Base-by-base conservation (phyloP, 2,329 filamentous ascomycete species). In the Cladorrhinum sp. region DNA sequence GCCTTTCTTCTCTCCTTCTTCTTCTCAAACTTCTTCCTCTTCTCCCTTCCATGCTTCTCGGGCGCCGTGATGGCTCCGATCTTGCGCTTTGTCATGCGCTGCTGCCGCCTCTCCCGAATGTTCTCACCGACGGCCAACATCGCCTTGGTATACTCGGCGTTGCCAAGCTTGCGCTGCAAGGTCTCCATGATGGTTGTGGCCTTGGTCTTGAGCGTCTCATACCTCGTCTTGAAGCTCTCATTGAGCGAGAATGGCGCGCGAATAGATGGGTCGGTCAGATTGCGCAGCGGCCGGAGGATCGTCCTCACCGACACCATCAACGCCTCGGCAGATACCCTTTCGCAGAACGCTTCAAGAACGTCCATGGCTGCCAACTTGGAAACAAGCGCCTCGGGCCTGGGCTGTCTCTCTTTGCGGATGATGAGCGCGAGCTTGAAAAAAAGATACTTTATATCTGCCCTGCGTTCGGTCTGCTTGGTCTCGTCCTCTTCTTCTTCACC, bases 151-250 rank as follows among this genome's bases (percentile, higher is more conserved):
- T 93, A 99, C 63, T 85, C 85, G 1, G 86, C 84, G 1, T 89
- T 91, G 45, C 93, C 95, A 55, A 96, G 80, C 71, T 90, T 92
- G 78, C 88, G 89, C 77, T 96, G 92, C 61, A 99, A 73, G n/a
- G 83, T 77, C 64, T 92, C 89, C 79, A 98, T 87, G 10, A 93
- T 79, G 68, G 93, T 89, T 65, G 89, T 85, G 3, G 90, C 89
- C 60, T 88, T 87, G 45, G 84, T 81, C 67, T 89, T 86, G 32
- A 99, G 79, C 0, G 79, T 79, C 64, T 92, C 89, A 73, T 93
- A 89, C 20, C 81, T 83, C 5, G 82, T 79, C 66, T 83, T 85
- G 78, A 93, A 93, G 0, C 77, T 72, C 59, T 88, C 85, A 68
- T 93, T 90, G 5, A 84, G 84, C 23, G 88, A 90, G 65, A 86